A percentile compares a stretch with the other conserved stretches of the same genome.
Evolutionary conservation across 1,284 basidiomycete species (phyloP).

Genomic region (Pascua sp.): DNA sequence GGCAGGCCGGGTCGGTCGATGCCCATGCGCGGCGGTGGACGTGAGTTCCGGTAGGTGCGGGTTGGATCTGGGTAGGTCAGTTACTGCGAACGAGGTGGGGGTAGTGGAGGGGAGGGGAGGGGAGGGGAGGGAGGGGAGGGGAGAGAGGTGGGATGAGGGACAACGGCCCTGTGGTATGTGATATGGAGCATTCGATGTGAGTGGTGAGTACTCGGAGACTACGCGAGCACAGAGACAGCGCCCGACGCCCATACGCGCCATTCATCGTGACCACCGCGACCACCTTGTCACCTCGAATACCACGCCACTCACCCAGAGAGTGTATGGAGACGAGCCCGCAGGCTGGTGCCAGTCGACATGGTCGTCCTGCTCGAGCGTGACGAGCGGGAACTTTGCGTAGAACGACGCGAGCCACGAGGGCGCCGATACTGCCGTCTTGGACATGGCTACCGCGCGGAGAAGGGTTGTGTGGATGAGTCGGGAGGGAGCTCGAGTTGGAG

Average conservation of each 20-base stretch:
- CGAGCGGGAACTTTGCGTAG: constrained; percentile 45
- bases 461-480: no score
- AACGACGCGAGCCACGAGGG: constrained; percentile 37
- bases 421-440: constrained; percentile 25
- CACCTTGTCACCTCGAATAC: no score
- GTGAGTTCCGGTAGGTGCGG: constrained; percentile 8
- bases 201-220: no score
- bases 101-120: no score
- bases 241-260: no score
- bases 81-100: background rate
- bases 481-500: no score
- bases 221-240: background rate
- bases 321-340: constrained; percentile 5
- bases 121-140: no score
- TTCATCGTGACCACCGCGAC: no score
- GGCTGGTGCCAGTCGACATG: constrained; percentile 27
- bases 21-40: constrained; percentile 31
- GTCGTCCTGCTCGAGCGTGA: constrained; percentile 41
- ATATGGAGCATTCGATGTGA: no score
- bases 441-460: constrained; percentile 1
- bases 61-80: constrained; percentile 23
- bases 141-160: no score
- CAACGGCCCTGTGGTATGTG: background rate
- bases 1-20: constrained; percentile 29
- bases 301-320: constrained; percentile 24